Conservation (phyloP, 2,329 filamentous ascomycete species). For the Zasmidium cellare region DNA sequence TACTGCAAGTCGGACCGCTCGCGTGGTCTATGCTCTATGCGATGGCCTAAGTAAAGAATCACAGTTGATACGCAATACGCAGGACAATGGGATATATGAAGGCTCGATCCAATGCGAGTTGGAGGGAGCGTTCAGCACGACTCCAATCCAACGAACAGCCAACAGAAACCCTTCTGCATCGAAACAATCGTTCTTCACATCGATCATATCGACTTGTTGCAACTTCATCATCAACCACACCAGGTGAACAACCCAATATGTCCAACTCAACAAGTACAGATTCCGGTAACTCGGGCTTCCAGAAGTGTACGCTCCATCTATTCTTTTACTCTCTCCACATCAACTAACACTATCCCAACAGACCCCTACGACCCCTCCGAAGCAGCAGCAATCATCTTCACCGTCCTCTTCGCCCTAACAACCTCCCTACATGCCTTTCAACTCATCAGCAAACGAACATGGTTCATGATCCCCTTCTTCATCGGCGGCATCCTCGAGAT, state of each 20-base stretch:
- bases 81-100: neutral
- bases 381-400: slow-evolving; percentile 30
- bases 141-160: neutral
- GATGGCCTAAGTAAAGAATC: neutral
- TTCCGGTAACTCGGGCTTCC: neutral
- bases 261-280: neutral
- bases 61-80: neutral
- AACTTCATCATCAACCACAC: neutral
- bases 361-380: slow-evolving; percentile 6
- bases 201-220: neutral
- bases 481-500: slow-evolving; percentile 54
- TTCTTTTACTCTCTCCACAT: neutral
- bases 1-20: neutral
- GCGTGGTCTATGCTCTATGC: neutral
- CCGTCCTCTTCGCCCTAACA: slow-evolving; percentile 28
- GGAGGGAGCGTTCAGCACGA: neutral
- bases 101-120: neutral
- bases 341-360: neutral
- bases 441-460: slow-evolving; percentile 42
- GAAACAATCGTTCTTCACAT: neutral
- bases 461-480: slow-evolving; percentile 54
- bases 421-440: slow-evolving; percentile 40
- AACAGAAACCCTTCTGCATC: neutral
- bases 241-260: neutral
- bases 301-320: neutral